Evolutionary conservation across 306 rosid species (phyloP).

Genomic region (Begonia masoniana): DNA sequence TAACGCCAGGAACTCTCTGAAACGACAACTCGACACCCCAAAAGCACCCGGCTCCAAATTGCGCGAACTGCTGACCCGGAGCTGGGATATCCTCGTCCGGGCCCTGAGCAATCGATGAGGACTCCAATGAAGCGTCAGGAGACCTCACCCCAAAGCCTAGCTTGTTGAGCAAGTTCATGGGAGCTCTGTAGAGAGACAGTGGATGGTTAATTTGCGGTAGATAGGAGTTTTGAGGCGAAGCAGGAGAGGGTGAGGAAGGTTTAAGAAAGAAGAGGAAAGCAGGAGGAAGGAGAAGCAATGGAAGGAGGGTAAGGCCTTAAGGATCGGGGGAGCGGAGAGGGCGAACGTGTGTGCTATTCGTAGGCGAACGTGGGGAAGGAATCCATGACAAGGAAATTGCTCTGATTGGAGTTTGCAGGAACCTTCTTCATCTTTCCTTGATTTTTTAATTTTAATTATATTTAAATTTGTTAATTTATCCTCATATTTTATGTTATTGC

Average conservation of each 20-base stretch:
- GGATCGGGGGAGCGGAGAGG: slow-evolving; percentile 14
- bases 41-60: slow-evolving; percentile 94
- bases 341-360: too few relatives aligned
- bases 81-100: slow-evolving; percentile 74
- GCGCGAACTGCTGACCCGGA: slow-evolving; percentile 75
- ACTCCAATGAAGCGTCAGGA: slow-evolving; percentile 17
- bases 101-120: slow-evolving; percentile 55
- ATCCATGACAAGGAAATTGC: too few relatives aligned
- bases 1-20: slow-evolving; percentile 75
- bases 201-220: slow-evolving; percentile 21
- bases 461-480: too few relatives aligned
- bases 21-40: slow-evolving; percentile 94
- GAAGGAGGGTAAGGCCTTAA: slow-evolving; percentile 33
- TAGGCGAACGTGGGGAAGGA: too few relatives aligned
- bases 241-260: slow-evolving; percentile 8
- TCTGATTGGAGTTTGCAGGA: too few relatives aligned
- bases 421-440: too few relatives aligned
- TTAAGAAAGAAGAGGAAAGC: slow-evolving; percentile 30
- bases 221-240: slow-evolving; percentile 11
- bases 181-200: slow-evolving; percentile 17
- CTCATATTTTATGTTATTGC: too few relatives aligned
- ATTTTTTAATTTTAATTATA: too few relatives aligned
- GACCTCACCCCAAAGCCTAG: slow-evolving; percentile 58
- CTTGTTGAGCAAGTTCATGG: slow-evolving; percentile 71
- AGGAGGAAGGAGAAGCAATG: slow-evolving; percentile 18